Evolutionary conservation across 768 basidiomycete genomes (phyloP).

Genomic region (Mycena pura): DNA sequence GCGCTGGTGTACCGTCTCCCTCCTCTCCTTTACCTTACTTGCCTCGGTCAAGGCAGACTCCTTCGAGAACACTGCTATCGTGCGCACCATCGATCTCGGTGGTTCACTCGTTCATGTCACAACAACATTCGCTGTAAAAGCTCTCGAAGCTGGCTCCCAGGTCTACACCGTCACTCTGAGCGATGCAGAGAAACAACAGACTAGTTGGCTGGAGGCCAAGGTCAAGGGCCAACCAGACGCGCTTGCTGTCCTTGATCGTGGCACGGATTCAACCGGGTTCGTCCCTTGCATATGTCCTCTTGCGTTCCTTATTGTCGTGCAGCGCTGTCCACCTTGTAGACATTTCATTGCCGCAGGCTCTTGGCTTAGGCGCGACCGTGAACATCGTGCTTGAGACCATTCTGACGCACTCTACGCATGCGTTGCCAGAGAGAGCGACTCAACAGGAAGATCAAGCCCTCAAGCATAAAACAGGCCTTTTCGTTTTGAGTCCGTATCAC

Average conservation of each 20-base stretch:
- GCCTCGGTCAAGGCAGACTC: constrained; percentile 46
- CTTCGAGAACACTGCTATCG: constrained; percentile 90
- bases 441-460: constrained; percentile 84
- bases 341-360: constrained; percentile 65
- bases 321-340: constrained; percentile 62
- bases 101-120: constrained; percentile 88
- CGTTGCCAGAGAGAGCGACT: constrained; percentile 74
- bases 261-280: constrained; percentile 58
- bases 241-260: constrained; percentile 59
- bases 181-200: constrained; percentile 64
- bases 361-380: constrained; percentile 64
- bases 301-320: constrained; percentile 18
- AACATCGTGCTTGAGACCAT: constrained; percentile 83
- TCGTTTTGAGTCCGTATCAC: constrained; percentile 84
- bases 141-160: constrained; percentile 64
- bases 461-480: constrained; percentile 76
- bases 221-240: constrained; percentile 71
- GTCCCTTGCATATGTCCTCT: constrained; percentile 29
- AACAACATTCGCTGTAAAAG: constrained; percentile 86
- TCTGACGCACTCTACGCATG: constrained; percentile 77
- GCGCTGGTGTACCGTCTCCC: constrained; percentile 48
- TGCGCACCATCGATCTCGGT: constrained; percentile 88
- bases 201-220: constrained; percentile 81
- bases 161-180: constrained; percentile 75
- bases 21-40: constrained; percentile 54